Percentiles rank a stretch among this genome's conserved stretches.
Evolutionary conservation across 2,329 filamentous ascomycete species (phyloP).

Genomic region (Periconia digitata): DNA sequence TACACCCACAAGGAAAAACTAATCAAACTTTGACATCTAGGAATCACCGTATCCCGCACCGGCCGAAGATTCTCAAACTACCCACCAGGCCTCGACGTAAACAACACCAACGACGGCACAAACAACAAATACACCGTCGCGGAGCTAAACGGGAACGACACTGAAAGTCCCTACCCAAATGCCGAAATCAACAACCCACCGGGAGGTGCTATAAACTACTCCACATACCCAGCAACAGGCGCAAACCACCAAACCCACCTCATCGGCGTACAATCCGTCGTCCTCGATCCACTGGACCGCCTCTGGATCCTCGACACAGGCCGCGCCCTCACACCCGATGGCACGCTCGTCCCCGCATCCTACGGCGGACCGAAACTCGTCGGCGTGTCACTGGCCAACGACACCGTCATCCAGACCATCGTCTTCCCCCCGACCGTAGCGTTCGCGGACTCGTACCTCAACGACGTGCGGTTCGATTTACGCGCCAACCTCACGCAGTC

Average conservation of each 20-base stretch:
- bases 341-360: conserved; percentile 47
- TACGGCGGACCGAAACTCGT: conserved; percentile 56
- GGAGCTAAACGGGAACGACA: conserved; percentile 48
- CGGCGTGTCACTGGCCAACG: conserved; percentile 49
- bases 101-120: conserved; percentile 47
- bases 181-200: conserved; percentile 48
- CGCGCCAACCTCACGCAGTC: conserved; percentile 42
- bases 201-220: conserved; percentile 54
- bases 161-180: conserved; percentile 51
- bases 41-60: conserved; percentile 54
- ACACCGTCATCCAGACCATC: conserved; percentile 54
- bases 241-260: conserved; percentile 52
- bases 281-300: conserved; percentile 53
- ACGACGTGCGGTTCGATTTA: conserved; percentile 59
- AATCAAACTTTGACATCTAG: conserved; percentile 21
- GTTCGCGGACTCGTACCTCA: conserved; percentile 54
- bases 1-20: too few relatives aligned
- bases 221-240: conserved; percentile 47
- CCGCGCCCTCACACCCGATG: conserved; percentile 46
- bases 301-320: conserved; percentile 59
- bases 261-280: conserved; percentile 56
- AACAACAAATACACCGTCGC: conserved; percentile 53
- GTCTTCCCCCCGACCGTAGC: conserved; percentile 52
- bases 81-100: conserved; percentile 51
- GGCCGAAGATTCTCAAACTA: conserved; percentile 58